phyloP scores from a whole-genome alignment of 2,329 filamentous ascomycete genomes.

The Polychaeton citri region DNA sequence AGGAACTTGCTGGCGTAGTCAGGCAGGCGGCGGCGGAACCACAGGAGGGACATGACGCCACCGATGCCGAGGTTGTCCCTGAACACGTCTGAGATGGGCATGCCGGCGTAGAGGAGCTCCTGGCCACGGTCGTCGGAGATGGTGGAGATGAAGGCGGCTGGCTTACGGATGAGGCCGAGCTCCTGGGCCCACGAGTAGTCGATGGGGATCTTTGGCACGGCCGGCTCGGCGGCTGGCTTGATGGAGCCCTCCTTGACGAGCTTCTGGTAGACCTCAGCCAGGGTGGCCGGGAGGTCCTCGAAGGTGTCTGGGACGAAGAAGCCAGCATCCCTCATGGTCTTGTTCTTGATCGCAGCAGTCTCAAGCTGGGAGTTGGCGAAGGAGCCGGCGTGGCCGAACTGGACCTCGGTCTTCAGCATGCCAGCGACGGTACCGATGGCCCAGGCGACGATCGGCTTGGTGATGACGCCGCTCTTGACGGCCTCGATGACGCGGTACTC shows the following conservation, averaged over 20 bases:
- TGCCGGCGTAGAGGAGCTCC: constrained; percentile 94
- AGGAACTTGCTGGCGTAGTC: constrained; percentile 96
- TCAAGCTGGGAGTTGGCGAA: constrained; percentile 99
- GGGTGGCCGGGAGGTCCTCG: constrained; percentile 72
- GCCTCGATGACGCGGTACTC: constrained; percentile 99
- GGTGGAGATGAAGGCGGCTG: constrained; percentile 98
- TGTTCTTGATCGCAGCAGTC: constrained; percentile 93
- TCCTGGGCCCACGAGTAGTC: constrained; percentile 99
- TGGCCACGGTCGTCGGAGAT: constrained; percentile 99
- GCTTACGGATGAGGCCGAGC: constrained; percentile 98
- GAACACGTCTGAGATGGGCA: constrained; percentile 99
- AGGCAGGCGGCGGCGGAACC: constrained; percentile 97
- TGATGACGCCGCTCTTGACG: constrained; percentile 86
- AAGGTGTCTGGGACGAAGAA: constrained; percentile 93
- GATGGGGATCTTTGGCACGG: constrained; percentile 96
- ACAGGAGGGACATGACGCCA: constrained; percentile 98
- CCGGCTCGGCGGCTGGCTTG: constrained; percentile 73
- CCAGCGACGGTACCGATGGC: constrained; percentile 97
- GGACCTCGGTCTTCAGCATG: constrained; percentile 99
- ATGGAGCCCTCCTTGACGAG: constrained; percentile 77
- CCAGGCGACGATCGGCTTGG: constrained; percentile 98
- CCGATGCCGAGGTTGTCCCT: constrained; percentile 97
- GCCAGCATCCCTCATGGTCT: constrained; percentile 87
- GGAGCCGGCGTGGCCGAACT: constrained; percentile 96
- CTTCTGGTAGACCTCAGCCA: constrained; percentile 75